Base-by-base conservation (phyloP, 768 basidiomycete species). In the Rhizopogon sp. region DNA sequence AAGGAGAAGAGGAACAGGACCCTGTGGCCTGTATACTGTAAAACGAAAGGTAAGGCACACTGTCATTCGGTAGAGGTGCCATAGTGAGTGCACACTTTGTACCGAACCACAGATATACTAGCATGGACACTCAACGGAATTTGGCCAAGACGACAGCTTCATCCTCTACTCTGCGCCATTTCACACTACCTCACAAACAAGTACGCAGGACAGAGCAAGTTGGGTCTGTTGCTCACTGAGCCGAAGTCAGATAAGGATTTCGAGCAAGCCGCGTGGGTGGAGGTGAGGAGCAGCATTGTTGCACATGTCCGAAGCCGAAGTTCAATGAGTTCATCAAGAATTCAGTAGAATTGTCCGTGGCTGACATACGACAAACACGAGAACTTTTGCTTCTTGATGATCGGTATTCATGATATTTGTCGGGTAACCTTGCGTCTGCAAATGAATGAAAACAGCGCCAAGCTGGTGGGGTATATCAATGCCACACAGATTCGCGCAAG, bases 121-220 rank as follows among this genome's bases (percentile, higher is more conserved):
- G 8, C 11, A 16, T 31, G 6, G 31, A 31, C 31, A 35, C 33
- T 49, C 47, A 35, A 16, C 14, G 20, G 35, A n/a, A 29, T 22
- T 5, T 29, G n/a, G 33, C 39, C 33, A 50, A 8, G 66, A 75
- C 42, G 66, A 64, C 39, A 74, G 70, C 1, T 66, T 72, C 52
- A 62, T 67, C 50, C 44, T 65, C 46, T 67, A 62, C 43, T 58
- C 5, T 47, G 64, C 8, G 71, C 71, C 0, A 74, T 74, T 22
- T 57, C 57, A 29, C 60, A 66, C 6, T 74, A 71, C 58, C 62
- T 72, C 20, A 65, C 58, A 16, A 57, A 53, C 51, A 72, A 70
- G 54, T 63, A 61, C 47, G 56, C 52, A 37, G 56, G 40, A 3
- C 62, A 25, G 22, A 25, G 22, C 22, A 25, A 25, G 22, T 62